Conservation (phyloP, 148 eudicot species). For the Nepenthes gracilis region DNA sequence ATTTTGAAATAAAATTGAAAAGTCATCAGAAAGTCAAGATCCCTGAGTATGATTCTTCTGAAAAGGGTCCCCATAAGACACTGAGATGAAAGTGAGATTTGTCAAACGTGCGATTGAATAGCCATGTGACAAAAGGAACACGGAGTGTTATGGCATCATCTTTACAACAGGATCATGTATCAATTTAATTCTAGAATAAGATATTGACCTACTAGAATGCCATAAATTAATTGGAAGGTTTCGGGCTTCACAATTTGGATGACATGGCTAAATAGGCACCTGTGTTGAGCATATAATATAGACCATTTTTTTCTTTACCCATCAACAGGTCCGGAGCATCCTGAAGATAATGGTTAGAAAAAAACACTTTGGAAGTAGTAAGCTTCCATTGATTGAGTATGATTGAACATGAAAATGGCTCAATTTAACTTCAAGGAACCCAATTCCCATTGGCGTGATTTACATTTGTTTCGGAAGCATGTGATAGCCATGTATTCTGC, state of each 20-base stretch:
- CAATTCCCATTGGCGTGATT: slow-evolving; percentile 38
- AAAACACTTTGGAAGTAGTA: no score
- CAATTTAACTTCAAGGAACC: slow-evolving; percentile 34
- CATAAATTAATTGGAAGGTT: slow-evolving; percentile 31
- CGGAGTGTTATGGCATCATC: slow-evolving; percentile 39
- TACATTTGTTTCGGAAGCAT: slow-evolving; percentile 52
- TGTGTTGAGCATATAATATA: no score
- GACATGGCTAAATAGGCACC: slow-evolving; percentile 62
- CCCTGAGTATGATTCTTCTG: neutral
- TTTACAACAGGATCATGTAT: slow-evolving; percentile 62
- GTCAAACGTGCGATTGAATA: slow-evolving; percentile 1
- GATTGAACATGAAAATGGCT: slow-evolving; percentile 58
- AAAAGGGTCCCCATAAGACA: slow-evolving; percentile 1
- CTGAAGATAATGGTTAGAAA: slow-evolving; percentile 24
- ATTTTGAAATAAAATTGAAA: slow-evolving; percentile 18
- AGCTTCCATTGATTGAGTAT: slow-evolving; percentile 22
- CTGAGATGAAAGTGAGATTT: neutral
- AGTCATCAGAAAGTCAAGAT: slow-evolving; percentile 11
- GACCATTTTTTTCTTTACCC: no score
- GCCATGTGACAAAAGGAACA: no score
- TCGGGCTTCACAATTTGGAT: slow-evolving; percentile 28
- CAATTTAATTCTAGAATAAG: no score
- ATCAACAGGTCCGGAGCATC: slow-evolving; percentile 14
- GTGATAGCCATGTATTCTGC: slow-evolving; percentile 1
- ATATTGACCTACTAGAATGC: no score